phyloP scores from a whole-genome alignment of 2,329 filamentous ascomycete genomes.

The Sordariomycetes sp. region DNA sequence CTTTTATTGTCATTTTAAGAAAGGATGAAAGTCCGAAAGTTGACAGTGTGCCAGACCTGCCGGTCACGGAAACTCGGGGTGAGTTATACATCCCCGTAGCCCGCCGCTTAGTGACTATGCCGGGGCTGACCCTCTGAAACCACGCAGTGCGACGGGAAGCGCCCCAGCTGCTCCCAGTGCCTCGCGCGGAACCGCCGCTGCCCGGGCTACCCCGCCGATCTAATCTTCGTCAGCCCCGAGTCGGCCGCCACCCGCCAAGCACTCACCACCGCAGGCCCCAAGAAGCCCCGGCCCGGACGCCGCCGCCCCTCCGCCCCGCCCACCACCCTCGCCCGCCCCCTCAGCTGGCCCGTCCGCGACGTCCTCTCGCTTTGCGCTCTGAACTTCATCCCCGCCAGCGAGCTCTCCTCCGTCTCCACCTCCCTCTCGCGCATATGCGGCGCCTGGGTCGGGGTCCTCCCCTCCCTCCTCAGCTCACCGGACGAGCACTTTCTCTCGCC shows the following conservation, averaged over 20 bases:
- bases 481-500: conserved; percentile 13
- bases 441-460: conserved; percentile 26
- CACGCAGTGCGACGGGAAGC: not conserved
- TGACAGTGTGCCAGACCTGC: not conserved
- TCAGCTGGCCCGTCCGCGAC: conserved; percentile 9
- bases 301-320: not conserved
- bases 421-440: conserved; percentile 26
- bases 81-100: not conserved
- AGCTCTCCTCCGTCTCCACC: conserved; percentile 1
- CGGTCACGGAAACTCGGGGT: not conserved
- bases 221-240: not conserved
- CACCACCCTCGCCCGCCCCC: not conserved
- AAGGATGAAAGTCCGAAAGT: not conserved
- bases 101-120: not conserved
- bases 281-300: not conserved
- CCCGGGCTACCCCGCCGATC: not conserved
- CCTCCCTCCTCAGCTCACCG: conserved; percentile 12
- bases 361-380: conserved; percentile 14
- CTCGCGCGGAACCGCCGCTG: not conserved
- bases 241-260: too few relatives aligned
- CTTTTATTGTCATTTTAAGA: too few relatives aligned
- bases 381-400: conserved; percentile 9
- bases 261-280: not conserved
- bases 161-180: not conserved
- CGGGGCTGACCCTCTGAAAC: not conserved